A percentile compares a stretch with the other conserved stretches of the same genome.
Conservation (phyloP, 2,329 filamentous ascomycete species). For the Alternaria gansuensis region DNA sequence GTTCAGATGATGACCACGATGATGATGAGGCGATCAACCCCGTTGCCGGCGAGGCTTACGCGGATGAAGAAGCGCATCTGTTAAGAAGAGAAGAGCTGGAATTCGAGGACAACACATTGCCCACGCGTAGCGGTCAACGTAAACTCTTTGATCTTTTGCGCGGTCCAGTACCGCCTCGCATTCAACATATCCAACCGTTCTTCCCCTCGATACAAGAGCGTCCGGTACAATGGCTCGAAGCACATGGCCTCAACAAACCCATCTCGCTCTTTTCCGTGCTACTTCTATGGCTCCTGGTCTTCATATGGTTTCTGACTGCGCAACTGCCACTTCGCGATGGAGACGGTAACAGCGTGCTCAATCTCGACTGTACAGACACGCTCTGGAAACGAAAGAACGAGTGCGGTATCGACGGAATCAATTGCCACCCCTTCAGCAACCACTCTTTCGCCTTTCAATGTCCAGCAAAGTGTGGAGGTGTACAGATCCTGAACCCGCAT, state of each 20-base stretch:
- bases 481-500: conserved; percentile 72
- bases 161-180: conserved; percentile 56
- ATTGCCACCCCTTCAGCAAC: conserved; percentile 77
- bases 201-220: conserved; percentile 72
- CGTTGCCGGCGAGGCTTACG: conserved; percentile 14
- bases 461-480: conserved; percentile 72
- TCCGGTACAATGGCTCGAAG: conserved; percentile 68
- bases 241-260: conserved; percentile 54
- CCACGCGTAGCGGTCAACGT: conserved; percentile 13
- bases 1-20: not conserved
- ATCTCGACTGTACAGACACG: conserved; percentile 72
- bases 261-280: conserved; percentile 66
- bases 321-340: conserved; percentile 67
- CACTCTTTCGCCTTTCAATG: conserved; percentile 76
- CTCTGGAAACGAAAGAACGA: conserved; percentile 75
- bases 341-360: conserved; percentile 69
- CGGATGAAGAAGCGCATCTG: conserved; percentile 44
- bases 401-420: conserved; percentile 76
- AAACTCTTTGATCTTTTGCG: conserved; percentile 47
- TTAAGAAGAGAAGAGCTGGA: conserved; percentile 40
- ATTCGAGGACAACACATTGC: conserved; percentile 32
- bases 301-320: conserved; percentile 70
- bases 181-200: conserved; percentile 58
- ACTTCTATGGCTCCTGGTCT: conserved; percentile 71
- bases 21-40: conserved; percentile 23